Percentiles rank a stretch among this genome's conserved stretches.
Conservation (phyloP, 2,329 filamentous ascomycete species). For the Colletotrichum falcatum region DNA sequence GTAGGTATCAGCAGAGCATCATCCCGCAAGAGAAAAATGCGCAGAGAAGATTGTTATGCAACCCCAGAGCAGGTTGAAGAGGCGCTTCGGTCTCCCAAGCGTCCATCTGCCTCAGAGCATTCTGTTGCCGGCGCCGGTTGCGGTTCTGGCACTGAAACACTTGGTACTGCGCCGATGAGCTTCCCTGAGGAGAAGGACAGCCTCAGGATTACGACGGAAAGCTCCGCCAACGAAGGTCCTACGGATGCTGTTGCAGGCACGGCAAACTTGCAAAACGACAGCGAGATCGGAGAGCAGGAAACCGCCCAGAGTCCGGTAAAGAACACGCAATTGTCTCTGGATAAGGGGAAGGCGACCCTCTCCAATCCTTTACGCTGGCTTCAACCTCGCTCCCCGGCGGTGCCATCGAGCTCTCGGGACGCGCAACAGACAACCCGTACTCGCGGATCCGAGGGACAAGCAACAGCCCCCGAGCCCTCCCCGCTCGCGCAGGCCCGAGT, state of each 20-base stretch:
- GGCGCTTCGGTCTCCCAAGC: neutral
- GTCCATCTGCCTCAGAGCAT: neutral
- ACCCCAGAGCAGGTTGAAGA: neutral
- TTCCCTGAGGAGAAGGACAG: neutral
- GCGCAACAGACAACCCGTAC: neutral
- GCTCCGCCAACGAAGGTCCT: neutral
- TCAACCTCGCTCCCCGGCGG: neutral
- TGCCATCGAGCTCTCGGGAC: neutral
- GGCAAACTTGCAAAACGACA: neutral
- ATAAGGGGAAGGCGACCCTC: neutral
- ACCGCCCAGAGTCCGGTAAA: neutral
- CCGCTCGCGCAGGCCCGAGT: neutral
- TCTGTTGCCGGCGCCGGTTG: neutral
- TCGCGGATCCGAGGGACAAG: neutral
- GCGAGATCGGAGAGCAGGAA: neutral
- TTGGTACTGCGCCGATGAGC: neutral
- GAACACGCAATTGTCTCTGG: neutral
- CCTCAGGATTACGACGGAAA: neutral
- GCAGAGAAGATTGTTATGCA: neutral
- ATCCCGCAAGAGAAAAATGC: neutral
- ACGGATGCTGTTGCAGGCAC: neutral
- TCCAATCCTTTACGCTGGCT: neutral
- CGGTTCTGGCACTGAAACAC: too few relatives aligned
- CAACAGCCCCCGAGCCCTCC: neutral
- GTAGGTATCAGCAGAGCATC: neutral